Evolutionary conservation across 1,284 basidiomycete genomes (phyloP), one percentile per base, ranked within the genome.

Genomic region (Apiotrichum akiyoshidainum): DNA sequence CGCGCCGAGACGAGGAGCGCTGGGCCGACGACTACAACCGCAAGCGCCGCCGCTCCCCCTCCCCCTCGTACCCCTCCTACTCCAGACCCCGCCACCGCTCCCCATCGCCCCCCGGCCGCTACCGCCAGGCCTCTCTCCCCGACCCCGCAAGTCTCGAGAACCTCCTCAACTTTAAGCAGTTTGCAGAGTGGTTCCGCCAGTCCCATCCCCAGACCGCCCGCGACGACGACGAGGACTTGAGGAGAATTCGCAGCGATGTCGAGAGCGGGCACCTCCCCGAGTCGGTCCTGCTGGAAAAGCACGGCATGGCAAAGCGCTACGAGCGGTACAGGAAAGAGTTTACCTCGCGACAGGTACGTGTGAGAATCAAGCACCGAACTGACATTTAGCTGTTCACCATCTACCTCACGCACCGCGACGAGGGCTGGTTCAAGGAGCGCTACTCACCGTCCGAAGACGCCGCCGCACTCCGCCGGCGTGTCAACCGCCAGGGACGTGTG

Each of bases 391-490:
- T 94, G 68, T 90, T 90, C 80, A 87, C 87, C 58, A 87, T 95
- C 82, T 94, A 90, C 82, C 87, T 94, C 47, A 88, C 90, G 74
- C 92, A 94, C 80, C 85, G 86, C 77, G 88, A 88, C 72, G 90
- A 89, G 21, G 87, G 89, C 11, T 97, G 93, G 93, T 96, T 95
- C 80, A 85, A 86, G 60, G 93, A 97, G 81, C 90, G 90, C 75
- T 97, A 97, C 80, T 89, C 90, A 57, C 86, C 87, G 54, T 76
- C 84, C 21, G 79, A 84, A 50, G 88, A 90, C 67, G 84, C 83
- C 69, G 81, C 83, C 54, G 81, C 82, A 47, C 79, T 92, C 71
- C 86, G 93, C 65, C 81, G 81, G 60, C 83, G 90, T 66, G 84
- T 92, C 60, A 85, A 88, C 75, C 87, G 85, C 74, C 85, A 88